Percentiles rank a stretch among this genome's conserved stretches.
These are phyloP conservation scores for Blepharisma stoltei DNA, from an alignment of 73 alveolate species.

Conservation along the genomic window DNA sequence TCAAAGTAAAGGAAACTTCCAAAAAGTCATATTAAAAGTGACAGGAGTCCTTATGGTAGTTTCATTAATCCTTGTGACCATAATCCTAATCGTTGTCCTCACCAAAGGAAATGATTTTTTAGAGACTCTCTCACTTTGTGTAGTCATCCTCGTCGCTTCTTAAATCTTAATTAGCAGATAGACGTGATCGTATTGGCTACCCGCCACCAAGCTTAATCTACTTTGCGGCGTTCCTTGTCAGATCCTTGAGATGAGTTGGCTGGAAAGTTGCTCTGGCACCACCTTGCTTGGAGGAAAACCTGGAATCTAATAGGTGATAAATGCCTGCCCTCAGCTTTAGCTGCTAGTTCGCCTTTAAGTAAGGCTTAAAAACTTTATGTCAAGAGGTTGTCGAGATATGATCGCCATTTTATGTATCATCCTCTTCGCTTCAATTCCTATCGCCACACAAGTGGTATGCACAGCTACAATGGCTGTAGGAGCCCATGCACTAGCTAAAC, in stretches of 20 bases:
- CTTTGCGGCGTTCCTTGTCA: too few relatives aligned
- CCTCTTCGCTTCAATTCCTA: slow-evolving; percentile 32
- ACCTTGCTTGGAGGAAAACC: too few relatives aligned
- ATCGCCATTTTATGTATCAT: not conserved
- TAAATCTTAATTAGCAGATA: too few relatives aligned
- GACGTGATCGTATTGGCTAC: too few relatives aligned
- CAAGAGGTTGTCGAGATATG: too few relatives aligned
- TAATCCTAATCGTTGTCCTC: not conserved
- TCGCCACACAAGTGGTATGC: slow-evolving; percentile 29
- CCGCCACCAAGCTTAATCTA: too few relatives aligned
- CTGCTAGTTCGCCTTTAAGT: too few relatives aligned
- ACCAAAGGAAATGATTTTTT: slow-evolving; percentile 10
- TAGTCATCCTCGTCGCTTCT: slow-evolving; percentile 12
- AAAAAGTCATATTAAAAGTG: not conserved
- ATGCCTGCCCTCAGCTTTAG: too few relatives aligned
- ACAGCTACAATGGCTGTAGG: slow-evolving; percentile 44
- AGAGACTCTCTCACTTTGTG: not conserved
- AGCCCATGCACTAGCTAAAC: slow-evolving; percentile 49
- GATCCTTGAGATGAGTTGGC: too few relatives aligned
- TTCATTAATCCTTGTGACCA: not conserved
- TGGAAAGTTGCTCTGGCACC: too few relatives aligned
- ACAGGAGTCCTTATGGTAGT: not conserved
- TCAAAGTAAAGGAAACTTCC: slow-evolving; percentile 15
- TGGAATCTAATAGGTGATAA: too few relatives aligned
- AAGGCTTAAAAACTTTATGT: too few relatives aligned